These are phyloP conservation scores for Fusarium penzigii DNA, from an alignment of 2,329 filamentous ascomycete genomes.

Conservation along the genomic window DNA sequence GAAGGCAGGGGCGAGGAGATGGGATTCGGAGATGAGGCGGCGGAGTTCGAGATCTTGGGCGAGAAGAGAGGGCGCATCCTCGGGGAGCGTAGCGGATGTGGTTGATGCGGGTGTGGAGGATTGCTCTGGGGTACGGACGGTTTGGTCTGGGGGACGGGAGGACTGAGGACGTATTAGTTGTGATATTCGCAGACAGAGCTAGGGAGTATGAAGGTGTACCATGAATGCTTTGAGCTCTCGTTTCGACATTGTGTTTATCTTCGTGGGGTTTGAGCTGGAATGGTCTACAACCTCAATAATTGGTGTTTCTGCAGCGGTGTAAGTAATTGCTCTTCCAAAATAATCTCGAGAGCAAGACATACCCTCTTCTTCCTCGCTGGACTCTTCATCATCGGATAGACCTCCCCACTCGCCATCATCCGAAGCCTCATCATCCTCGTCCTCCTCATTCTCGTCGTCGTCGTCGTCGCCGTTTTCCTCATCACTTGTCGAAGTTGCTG, in stretches of 20 bases:
- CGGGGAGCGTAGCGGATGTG: constrained; percentile 42
- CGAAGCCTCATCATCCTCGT: constrained; percentile 21
- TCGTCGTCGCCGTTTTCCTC: constrained; percentile 33
- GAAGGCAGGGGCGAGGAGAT: constrained; percentile 66
- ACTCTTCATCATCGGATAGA: constrained; percentile 27
- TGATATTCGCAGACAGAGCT: not conserved
- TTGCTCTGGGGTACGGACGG: constrained; percentile 17
- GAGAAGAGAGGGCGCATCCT: constrained; percentile 69
- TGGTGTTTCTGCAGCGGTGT: constrained; percentile 19
- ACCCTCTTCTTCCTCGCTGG: constrained; percentile 22
- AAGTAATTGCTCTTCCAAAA: not conserved
- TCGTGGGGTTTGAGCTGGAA: constrained; percentile 42
- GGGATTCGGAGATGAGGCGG: constrained; percentile 86
- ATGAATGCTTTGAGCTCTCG: constrained; percentile 78
- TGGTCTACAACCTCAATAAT: constrained; percentile 65
- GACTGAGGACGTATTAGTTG: constrained; percentile 36
- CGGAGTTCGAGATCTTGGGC: constrained; percentile 93
- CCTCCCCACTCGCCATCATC: constrained; percentile 32
- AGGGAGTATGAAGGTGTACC: constrained; percentile 40
- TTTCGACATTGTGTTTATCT: constrained; percentile 55
- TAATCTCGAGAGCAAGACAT: not conserved
- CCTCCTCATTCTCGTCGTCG: constrained; percentile 39
- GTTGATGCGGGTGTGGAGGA: constrained; percentile 24
- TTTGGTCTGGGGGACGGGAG: constrained; percentile 49
- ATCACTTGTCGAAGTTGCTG: constrained; percentile 31